Percentiles rank a stretch among this genome's conserved stretches.
Evolutionary conservation across 2,329 filamentous ascomycete genomes (phyloP).

Genomic region (Ascochyta pisi): DNA sequence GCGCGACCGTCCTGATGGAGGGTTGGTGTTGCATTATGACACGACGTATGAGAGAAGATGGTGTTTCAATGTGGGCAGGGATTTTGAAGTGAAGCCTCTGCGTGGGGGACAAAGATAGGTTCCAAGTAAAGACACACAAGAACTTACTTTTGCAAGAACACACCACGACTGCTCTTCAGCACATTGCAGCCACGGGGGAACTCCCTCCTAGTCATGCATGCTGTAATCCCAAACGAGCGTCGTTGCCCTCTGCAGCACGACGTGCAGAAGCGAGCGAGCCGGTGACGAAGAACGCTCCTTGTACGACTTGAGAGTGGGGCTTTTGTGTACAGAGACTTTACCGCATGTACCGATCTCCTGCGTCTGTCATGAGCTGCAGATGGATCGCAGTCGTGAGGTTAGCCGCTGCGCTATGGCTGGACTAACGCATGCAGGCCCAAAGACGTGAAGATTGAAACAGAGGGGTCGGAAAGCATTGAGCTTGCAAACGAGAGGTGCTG

Average conservation of each 20-base stretch:
- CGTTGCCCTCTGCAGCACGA: conserved; percentile 16
- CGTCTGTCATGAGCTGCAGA: conserved; percentile 30
- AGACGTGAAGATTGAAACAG: conserved; percentile 13
- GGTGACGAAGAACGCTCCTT: conserved; percentile 23
- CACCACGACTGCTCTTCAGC: background rate
- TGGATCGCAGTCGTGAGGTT: conserved; percentile 21
- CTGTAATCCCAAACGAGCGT: conserved; percentile 15
- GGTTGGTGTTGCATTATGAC: conserved; percentile 9
- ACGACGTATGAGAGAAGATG: background rate
- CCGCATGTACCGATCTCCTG: conserved; percentile 23
- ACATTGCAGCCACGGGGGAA: background rate
- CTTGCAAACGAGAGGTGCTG: background rate
- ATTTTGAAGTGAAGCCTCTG: background rate
- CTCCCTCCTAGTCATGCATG: background rate
- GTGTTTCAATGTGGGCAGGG: background rate
- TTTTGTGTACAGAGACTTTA: conserved; percentile 27
- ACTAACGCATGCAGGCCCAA: conserved; percentile 40
- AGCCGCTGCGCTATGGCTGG: conserved; percentile 24
- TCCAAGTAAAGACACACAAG: too few relatives aligned
- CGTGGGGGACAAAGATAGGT: too few relatives aligned
- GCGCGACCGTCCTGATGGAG: background rate
- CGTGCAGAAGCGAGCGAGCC: conserved; percentile 29
- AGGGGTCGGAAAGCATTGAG: conserved; percentile 1
- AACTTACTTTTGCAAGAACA: too few relatives aligned
- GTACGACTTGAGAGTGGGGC: conserved; percentile 25